Evolutionary conservation across 192 early-diverging fungal species (phyloP), one percentile per base, ranked within the genome.

Genomic region (Spizellomyces punctatus): DNA sequence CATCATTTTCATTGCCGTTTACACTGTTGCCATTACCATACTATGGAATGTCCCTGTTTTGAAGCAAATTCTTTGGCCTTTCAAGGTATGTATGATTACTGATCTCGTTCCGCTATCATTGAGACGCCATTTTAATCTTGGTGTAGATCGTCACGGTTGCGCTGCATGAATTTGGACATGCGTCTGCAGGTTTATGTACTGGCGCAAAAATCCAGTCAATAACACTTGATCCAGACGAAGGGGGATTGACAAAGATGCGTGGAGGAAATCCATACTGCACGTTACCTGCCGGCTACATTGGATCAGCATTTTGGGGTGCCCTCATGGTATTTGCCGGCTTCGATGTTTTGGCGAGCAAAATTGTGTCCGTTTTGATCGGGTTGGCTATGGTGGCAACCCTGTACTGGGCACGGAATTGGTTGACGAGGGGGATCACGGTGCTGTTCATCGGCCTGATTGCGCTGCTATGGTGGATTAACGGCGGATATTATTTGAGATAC

Each of bases 101-200:
- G 59, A 12, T 61, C 22, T 17, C 19, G 4, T 61, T 22, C 16
- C 12, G 59, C 27, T 27, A 27, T 22, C 2, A 61, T 16, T 2
- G n/a, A 17, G 59, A 61, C 1, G 49, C 17, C 14, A 54, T 19
- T 54, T 54, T 54, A 12, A 19, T n/a, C 0, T 12, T 12, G 14
- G 6, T 44, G 59, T 58, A 92, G 91, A 81, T 96, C 43, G 82
- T 95, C 9, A 94, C 93, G 0, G 95, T 98, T 50, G 93, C 91
- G 17, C 76, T 99, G 50, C 97, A 99, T 74, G 97, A 99, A 78
- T 96, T 96, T 76, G 90, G 93, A 41, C 95, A 99, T 76, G 97
- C 95, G 2, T 83, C 84, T 41, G 94, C 94, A 19, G 94, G 93
- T 0, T 81, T 86, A 46, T 86, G 88, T 66, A 98, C 95, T n/a